phyloP scores from a whole-genome alignment of 2,329 filamentous ascomycete genomes.

The Cytospora chrysosperma region DNA sequence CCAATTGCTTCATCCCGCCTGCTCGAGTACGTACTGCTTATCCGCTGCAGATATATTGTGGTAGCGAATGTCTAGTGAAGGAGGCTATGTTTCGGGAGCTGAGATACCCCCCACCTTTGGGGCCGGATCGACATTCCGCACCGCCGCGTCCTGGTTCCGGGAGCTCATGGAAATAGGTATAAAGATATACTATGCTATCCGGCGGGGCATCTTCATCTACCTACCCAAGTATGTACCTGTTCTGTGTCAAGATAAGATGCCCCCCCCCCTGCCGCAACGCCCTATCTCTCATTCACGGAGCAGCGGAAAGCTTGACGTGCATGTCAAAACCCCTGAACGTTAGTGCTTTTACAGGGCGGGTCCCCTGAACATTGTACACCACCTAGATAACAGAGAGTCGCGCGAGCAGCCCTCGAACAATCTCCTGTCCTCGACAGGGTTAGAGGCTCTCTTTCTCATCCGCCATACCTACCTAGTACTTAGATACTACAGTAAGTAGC shows the following conservation, averaged over 20 bases:
- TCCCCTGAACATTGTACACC: constrained; percentile 6
- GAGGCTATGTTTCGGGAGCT: not conserved
- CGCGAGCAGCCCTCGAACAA: not conserved
- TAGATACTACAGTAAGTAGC: too few relatives aligned
- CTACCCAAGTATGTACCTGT: not conserved
- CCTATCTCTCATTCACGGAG: not conserved
- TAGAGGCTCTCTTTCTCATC: not conserved
- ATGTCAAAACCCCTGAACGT: constrained; percentile 6
- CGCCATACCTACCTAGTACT: too few relatives aligned
- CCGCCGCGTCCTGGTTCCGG: not conserved
- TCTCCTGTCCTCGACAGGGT: not conserved
- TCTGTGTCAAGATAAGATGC: not conserved
- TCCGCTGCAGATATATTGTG: not conserved
- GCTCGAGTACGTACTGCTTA: not conserved
- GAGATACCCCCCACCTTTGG: not conserved
- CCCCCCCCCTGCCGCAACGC: not conserved
- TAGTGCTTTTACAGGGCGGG: not conserved
- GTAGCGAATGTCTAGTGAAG: not conserved
- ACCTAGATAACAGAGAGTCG: constrained; percentile 2
- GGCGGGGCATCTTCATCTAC: not conserved
- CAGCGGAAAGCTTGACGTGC: constrained; percentile 20
- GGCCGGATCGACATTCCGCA: not conserved
- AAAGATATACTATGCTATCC: too few relatives aligned
- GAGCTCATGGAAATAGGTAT: not conserved
- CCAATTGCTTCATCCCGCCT: not conserved